Evolutionary conservation across 441 rosid genomes (phyloP), one percentile per base, ranked within the genome.

Genomic region (Flueggea neowawraea): DNA sequence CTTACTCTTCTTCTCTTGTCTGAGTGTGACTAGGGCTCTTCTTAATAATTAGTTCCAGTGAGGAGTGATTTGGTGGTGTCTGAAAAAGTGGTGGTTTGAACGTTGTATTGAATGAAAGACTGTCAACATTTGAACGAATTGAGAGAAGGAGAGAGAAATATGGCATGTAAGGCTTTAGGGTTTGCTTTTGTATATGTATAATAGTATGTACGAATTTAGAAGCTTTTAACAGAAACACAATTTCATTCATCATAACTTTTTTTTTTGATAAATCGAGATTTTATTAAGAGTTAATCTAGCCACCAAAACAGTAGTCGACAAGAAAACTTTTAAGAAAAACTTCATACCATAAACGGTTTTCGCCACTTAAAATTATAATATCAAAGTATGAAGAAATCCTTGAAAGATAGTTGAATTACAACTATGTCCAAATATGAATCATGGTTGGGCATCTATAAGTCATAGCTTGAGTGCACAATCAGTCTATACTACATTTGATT

Each of bases 21-120:
- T 36, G 44, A n/a, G 16, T 69, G 66, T 70, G 53, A 22, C 28
- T 70, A 53, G 67, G 76, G 61, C 69, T 67, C 63, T 44, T 61
- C 31, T 52, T 63, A 82, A 80, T 77, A 70, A 78, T 78, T 76
- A 84, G 83, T 72, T 64, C 72, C 73, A 78, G 84, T 48, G 72
- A 17, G 65, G 79, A 67, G 80, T 68, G 85, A 81, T 77, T 72
- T 67, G 85, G 76, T 79, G 65, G 71, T 82, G 83, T 84, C 85
- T 76, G 84, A 71, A 74, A 82, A 84, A 77, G 85, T 78, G 79
- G 68, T 57, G 83, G 76, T 72, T 75, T 72, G 76, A 84, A 81
- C 66, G 71, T 69, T 74, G 8, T 58, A 68, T 79, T 77, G 76
- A 84, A 73, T 71, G 73, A 61, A 62, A 69, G 60, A 73, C 78